phyloP scores from a whole-genome alignment of 2,329 filamentous ascomycete species.

The Lasiodiplodia hormozganensis region DNA sequence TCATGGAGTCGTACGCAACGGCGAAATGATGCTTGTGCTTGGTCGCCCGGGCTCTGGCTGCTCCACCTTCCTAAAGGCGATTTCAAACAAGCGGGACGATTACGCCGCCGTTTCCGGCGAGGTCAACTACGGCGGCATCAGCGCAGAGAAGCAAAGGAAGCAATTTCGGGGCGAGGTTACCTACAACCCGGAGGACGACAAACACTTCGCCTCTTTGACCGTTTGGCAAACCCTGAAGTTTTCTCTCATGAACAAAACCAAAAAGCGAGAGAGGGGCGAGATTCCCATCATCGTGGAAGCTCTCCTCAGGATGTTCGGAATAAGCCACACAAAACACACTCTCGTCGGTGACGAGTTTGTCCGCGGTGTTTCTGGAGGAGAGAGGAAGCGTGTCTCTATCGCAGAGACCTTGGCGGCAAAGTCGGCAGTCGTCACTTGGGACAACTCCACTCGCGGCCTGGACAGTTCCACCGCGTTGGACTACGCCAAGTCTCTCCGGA shows the following conservation, averaged over 20 bases:
- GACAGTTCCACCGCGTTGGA: slow-evolving; percentile 57
- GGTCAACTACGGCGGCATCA: slow-evolving; percentile 74
- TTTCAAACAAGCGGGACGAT: slow-evolving; percentile 71
- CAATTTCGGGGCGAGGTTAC: slow-evolving; percentile 77
- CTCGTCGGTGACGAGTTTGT: slow-evolving; percentile 76
- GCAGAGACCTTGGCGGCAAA: slow-evolving; percentile 78
- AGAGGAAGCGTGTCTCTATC: slow-evolving; percentile 81
- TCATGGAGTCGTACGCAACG: slow-evolving; percentile 69
- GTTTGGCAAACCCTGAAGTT: slow-evolving; percentile 82
- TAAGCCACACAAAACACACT: slow-evolving; percentile 76
- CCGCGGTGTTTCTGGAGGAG: slow-evolving; percentile 79
- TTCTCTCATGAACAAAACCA: slow-evolving; percentile 76
- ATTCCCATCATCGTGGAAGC: slow-evolving; percentile 74
- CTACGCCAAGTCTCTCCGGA: slow-evolving; percentile 61
- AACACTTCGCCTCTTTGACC: slow-evolving; percentile 75
- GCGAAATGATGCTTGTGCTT: slow-evolving; percentile 76
- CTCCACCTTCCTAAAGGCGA: slow-evolving; percentile 77
- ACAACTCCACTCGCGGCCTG: slow-evolving; percentile 59
- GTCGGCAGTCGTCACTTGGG: slow-evolving; percentile 76
- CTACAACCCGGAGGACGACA: slow-evolving; percentile 79
- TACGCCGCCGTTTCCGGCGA: slow-evolving; percentile 73
- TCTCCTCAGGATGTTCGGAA: slow-evolving; percentile 79
- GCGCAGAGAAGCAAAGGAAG: slow-evolving; percentile 71
- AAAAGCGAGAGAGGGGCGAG: slow-evolving; percentile 67
- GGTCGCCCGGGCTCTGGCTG: slow-evolving; percentile 78